Evolutionary conservation across 2,329 filamentous ascomycete species (phyloP).

Genomic region (Microsporum audouinii): DNA sequence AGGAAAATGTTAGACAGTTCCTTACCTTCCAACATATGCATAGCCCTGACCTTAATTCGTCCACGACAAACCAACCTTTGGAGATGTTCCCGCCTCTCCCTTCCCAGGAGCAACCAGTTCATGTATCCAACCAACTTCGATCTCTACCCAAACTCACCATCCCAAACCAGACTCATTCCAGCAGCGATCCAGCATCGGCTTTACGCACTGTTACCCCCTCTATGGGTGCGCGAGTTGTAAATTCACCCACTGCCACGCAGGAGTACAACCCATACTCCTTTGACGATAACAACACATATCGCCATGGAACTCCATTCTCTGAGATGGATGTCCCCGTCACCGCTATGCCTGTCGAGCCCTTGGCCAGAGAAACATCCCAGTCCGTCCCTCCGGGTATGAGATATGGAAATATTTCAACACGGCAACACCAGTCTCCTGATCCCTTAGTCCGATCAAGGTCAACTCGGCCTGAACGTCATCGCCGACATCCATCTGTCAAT

Average conservation of each 20-base stretch:
- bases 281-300: slow-evolving; percentile 44
- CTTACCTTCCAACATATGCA: slow-evolving; percentile 63
- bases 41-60: slow-evolving; percentile 48
- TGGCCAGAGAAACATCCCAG: slow-evolving; percentile 69
- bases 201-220: slow-evolving; percentile 25
- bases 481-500: slow-evolving; percentile 18
- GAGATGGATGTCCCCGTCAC: slow-evolving; percentile 83
- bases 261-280: slow-evolving; percentile 33
- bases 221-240: slow-evolving; percentile 13
- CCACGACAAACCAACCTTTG: slow-evolving; percentile 43
- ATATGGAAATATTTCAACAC: slow-evolving; percentile 44
- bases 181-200: slow-evolving; percentile 19
- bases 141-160: slow-evolving; percentile 48
- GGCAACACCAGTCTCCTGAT: slow-evolving; percentile 21
- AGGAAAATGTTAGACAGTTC: slow-evolving; percentile 89
- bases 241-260: slow-evolving; percentile 36
- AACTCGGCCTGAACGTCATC: slow-evolving; percentile 27
- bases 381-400: slow-evolving; percentile 92
- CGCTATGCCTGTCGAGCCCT: slow-evolving; percentile 55
- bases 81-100: slow-evolving; percentile 42
- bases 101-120: slow-evolving; percentile 23
- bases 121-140: slow-evolving; percentile 38
- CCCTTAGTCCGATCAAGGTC: slow-evolving; percentile 38
- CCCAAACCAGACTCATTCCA: slow-evolving; percentile 31
- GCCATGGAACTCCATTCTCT: slow-evolving; percentile 60